Conservation (phyloP, 805 yeast genomes). For the Blastobotrys terrestris region DNA sequence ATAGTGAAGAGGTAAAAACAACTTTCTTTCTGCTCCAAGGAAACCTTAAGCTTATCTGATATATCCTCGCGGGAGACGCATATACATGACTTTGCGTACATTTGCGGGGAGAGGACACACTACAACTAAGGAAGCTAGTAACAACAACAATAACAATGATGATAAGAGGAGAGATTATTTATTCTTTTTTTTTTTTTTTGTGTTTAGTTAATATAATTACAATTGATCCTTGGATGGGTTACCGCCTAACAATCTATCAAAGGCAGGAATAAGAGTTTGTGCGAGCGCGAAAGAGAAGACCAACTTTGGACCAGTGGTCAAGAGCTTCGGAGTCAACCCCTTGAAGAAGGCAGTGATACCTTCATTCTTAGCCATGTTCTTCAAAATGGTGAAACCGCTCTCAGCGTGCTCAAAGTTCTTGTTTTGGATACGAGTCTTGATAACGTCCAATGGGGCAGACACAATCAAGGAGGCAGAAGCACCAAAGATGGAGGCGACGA, state of each 20-base stretch:
- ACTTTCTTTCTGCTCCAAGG: neutral
- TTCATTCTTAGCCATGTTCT: conserved; percentile 88
- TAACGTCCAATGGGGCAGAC: conserved; percentile 95
- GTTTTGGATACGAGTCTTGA: conserved; percentile 97
- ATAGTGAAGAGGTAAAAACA: neutral
- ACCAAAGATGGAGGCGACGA: conserved; percentile 89
- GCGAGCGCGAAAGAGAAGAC: conserved; percentile 98
- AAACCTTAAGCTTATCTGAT: neutral
- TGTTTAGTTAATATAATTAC: neutral
- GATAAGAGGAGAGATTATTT: neutral
- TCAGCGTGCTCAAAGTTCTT: conserved; percentile 93
- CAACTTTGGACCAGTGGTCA: conserved; percentile 97
- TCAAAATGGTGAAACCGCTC: conserved; percentile 84
- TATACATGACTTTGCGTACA: too few relatives aligned
- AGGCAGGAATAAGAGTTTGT: conserved; percentile 93
- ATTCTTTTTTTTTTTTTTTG: too few relatives aligned
- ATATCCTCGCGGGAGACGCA: neutral
- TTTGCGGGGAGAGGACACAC: too few relatives aligned
- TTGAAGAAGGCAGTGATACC: conserved; percentile 89
- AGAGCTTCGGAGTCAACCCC: conserved; percentile 91
- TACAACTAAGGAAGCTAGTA: too few relatives aligned
- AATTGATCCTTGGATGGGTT: neutral
- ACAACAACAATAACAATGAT: neutral
- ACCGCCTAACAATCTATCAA: conserved; percentile 57
- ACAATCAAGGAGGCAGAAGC: conserved; percentile 96